Evolutionary conservation across 2,329 filamentous ascomycete species (phyloP).

Genomic region (Zelopaecilomyces penicillatus): DNA sequence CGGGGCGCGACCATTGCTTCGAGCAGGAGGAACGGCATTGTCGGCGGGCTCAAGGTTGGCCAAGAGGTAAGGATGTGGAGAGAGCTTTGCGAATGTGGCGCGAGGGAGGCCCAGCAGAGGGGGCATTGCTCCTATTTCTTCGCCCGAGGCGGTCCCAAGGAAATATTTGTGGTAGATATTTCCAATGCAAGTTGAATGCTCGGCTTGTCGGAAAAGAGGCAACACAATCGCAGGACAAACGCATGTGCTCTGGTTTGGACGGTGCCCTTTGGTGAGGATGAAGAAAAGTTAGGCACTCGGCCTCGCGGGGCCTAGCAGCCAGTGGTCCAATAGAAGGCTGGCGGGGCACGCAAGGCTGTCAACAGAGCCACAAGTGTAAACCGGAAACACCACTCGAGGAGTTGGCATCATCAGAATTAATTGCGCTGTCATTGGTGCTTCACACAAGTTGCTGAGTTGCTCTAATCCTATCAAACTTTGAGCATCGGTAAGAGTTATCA

Average conservation of each 20-base stretch:
- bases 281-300: conserved; percentile 17
- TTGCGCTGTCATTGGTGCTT: too few relatives aligned
- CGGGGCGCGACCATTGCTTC: conserved; percentile 73
- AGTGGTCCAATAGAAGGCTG: conserved; percentile 1
- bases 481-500: too few relatives aligned
- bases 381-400: too few relatives aligned
- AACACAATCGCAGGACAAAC: not conserved
- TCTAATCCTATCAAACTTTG: too few relatives aligned
- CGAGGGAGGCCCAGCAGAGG: conserved; percentile 38
- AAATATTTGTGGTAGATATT: too few relatives aligned
- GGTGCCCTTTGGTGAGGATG: not conserved
- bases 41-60: conserved; percentile 67
- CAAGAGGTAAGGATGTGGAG: conserved; percentile 81
- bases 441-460: too few relatives aligned
- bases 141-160: too few relatives aligned
- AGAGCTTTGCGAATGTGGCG: conserved; percentile 79
- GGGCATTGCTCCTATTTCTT: conserved; percentile 17
- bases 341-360: conserved; percentile 7
- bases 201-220: not conserved
- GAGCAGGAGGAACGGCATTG: conserved; percentile 41
- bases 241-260: not conserved
- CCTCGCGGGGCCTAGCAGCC: conserved; percentile 12
- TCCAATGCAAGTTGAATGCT: too few relatives aligned
- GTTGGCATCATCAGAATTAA: too few relatives aligned
- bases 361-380: not conserved